Evolutionary conservation across 257 asterid species (phyloP), one percentile per base, ranked within the genome.

Genomic region (Nicotiana attenuata): DNA sequence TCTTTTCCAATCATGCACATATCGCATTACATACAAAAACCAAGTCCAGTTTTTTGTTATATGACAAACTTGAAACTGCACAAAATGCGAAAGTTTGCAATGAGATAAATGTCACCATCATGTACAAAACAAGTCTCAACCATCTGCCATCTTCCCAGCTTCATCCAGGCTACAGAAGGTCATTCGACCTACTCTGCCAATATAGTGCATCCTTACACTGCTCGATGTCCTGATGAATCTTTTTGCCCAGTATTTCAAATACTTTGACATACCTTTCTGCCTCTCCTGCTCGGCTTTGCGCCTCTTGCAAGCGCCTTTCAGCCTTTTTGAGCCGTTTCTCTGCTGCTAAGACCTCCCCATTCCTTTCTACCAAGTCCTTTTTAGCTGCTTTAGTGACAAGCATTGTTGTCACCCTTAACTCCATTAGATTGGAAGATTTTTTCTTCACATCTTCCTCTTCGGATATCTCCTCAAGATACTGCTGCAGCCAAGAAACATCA

Each of bases 401-500:
- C 11, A 59, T 59, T n/a, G 77, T 80, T 16, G 56, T 84, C 7
- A 3, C 82, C 76, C 83, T 82, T 28, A 75, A 71, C 76, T 83
- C 81, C 45, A 10, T 82, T 5, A 84, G 88, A 71, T 66, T 52
- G 16, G 80, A 75, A 19, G 3, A 24, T 35, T 56, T 71, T 83
- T 65, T 19, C 77, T 38, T 77, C 20, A 64, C 65, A 5, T 60
- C 80, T 55, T 64, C 86, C 13, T 84, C 78, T 35, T 71, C 67
- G 14, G 81, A 65, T 17, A 82, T 76, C 35, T 83, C 80, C 10
- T 50, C 77, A 22, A 88, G 33, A 59, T 85, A 82, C 76, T 76
- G 75, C 10, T 31, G 83, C 79, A 88, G 83, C 92, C 92, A 89
- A 8, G 88, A 69, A 15, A 89, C 85, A 0, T 82, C 60, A 47